A percentile compares a stretch with the other conserved stretches of the same genome.
phyloP scores from a whole-genome alignment of 768 basidiomycete species.

The Phaeotremella skinneri region DNA sequence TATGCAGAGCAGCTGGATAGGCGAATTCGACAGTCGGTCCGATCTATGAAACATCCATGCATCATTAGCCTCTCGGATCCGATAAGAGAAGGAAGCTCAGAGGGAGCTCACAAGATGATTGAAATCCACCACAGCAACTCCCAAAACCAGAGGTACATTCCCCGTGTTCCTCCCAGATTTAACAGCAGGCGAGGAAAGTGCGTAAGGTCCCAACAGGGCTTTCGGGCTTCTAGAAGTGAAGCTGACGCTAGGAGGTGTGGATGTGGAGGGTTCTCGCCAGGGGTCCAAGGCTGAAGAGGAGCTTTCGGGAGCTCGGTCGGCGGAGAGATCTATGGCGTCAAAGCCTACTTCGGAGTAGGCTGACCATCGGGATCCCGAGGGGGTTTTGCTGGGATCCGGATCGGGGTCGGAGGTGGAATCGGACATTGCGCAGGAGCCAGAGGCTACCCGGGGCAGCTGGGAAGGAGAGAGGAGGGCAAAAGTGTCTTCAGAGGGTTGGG shows the following conservation, averaged over 20 bases:
- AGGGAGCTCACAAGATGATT: slow-evolving; percentile 72
- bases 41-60: slow-evolving; percentile 57
- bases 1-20: slow-evolving; percentile 59
- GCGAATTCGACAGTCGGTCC: slow-evolving; percentile 80
- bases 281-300: neutral
- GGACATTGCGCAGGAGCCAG: neutral
- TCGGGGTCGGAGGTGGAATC: neutral
- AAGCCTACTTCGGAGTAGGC: slow-evolving; percentile 1
- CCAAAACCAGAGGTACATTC: slow-evolving; percentile 57
- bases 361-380: neutral
- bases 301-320: neutral
- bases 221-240: neutral
- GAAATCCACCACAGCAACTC: slow-evolving; percentile 90
- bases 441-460: no score
- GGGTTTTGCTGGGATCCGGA: neutral
- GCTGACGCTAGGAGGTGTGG: neutral
- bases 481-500: no score
- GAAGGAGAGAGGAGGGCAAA: no score
- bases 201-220: neutral
- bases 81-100: slow-evolving; percentile 1
- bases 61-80: neutral
- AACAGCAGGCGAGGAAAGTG: neutral
- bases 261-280: neutral
- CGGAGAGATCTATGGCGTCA: neutral
- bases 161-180: neutral